Percentiles rank a stretch among this genome's conserved stretches.
phyloP scores from a whole-genome alignment of 768 basidiomycete species.

The Lepiota venenata region DNA sequence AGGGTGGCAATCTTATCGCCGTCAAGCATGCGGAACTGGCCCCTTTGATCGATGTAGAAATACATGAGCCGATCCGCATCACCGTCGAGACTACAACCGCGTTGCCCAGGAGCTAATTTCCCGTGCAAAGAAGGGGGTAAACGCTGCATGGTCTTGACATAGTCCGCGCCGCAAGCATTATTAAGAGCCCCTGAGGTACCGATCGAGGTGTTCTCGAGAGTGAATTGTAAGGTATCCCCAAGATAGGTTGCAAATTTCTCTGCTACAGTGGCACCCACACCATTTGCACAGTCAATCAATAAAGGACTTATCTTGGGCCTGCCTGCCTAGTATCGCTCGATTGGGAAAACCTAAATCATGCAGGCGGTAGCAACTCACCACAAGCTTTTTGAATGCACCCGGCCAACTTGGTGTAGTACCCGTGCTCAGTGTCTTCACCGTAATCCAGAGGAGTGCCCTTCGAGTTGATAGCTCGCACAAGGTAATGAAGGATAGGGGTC shows the following conservation, averaged over 20 bases:
- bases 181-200: conserved; percentile 75
- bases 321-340: conserved; percentile 42
- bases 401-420: conserved; percentile 84
- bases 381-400: conserved; percentile 77
- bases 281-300: conserved; percentile 97
- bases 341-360: conserved; percentile 1
- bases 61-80: conserved; percentile 98
- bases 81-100: conserved; percentile 93
- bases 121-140: conserved; percentile 74
- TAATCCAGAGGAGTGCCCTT: conserved; percentile 74
- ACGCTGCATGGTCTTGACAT: conserved; percentile 89
- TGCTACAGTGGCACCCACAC: conserved; percentile 82
- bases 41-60: conserved; percentile 80
- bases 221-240: conserved; percentile 54
- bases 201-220: conserved; percentile 66
- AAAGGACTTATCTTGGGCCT: conserved; percentile 56
- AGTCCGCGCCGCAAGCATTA: conserved; percentile 90
- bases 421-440: conserved; percentile 77
- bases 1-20: conserved; percentile 98
- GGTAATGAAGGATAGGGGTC: conserved; percentile 94
- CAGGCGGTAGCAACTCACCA: conserved; percentile 50
- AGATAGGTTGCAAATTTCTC: conserved; percentile 58
- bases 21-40: conserved; percentile 88
- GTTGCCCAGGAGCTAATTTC: conserved; percentile 63
- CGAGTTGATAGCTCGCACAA: conserved; percentile 88